Percentiles rank a stretch among this genome's conserved stretches.
These are phyloP conservation scores for Eutypa lata DNA, from an alignment of 2,329 filamentous ascomycete species.

Conservation along the genomic window DNA sequence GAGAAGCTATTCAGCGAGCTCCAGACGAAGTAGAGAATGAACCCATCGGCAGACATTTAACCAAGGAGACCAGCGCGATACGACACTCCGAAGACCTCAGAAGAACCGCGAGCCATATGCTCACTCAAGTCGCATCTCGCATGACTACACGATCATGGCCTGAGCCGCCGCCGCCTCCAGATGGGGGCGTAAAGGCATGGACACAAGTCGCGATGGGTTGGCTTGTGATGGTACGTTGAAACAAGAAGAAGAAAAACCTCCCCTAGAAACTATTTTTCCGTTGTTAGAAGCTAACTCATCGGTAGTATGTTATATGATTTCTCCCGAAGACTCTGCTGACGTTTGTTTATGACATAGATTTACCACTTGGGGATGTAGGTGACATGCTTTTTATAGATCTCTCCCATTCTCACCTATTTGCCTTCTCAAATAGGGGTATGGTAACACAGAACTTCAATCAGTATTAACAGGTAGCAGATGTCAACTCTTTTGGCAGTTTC, in stretches of 20 bases:
- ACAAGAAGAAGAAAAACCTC: too few species aligned
- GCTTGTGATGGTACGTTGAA: slow-evolving; percentile 31
- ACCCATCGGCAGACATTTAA: neutral
- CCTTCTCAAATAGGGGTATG: neutral
- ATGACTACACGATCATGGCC: slow-evolving; percentile 26
- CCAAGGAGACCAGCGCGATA: neutral
- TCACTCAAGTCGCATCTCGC: slow-evolving; percentile 24
- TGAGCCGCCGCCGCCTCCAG: slow-evolving; percentile 28
- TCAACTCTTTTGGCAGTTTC: slow-evolving; percentile 44
- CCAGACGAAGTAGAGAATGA: neutral
- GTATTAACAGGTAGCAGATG: slow-evolving; percentile 3
- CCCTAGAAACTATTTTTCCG: too few species aligned
- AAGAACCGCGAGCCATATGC: slow-evolving; percentile 25
- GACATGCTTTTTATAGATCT: neutral
- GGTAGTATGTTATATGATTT: neutral
- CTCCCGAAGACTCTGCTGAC: neutral
- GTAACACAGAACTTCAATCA: neutral
- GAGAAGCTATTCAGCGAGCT: neutral
- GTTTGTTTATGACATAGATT: slow-evolving; percentile 17
- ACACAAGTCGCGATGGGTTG: slow-evolving; percentile 33
- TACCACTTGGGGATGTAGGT: slow-evolving; percentile 41
- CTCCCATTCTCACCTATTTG: neutral
- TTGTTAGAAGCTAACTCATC: neutral
- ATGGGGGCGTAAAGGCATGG: slow-evolving; percentile 32
- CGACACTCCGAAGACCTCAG: slow-evolving; percentile 17